Conservation (phyloP, 805 yeast genomes). For the Metschnikowia similis region DNA sequence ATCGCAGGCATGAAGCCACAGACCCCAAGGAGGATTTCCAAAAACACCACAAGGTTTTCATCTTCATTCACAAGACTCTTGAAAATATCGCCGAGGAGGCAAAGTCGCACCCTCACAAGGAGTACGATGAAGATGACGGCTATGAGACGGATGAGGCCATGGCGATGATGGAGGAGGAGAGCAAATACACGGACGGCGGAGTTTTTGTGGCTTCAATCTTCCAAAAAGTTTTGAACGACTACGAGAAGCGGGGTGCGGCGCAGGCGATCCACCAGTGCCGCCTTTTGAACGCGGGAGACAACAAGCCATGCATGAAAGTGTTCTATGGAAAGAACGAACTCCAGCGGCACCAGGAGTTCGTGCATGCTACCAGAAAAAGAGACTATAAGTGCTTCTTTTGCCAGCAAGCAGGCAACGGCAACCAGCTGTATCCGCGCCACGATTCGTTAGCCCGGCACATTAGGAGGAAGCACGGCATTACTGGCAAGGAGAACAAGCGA, state of each 20-base stretch:
- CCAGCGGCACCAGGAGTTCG: conserved; percentile 43
- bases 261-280: conserved; percentile 35
- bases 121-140: conserved; percentile 10
- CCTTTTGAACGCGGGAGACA: conserved; percentile 30
- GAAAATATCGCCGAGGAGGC: conserved; percentile 6
- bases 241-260: conserved; percentile 8
- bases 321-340: conserved; percentile 43
- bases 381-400: conserved; percentile 41
- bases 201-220: conserved; percentile 10
- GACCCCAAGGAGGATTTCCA: conserved; percentile 5
- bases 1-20: not conserved
- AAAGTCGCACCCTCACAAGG: not conserved
- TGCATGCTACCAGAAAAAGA: conserved; percentile 41
- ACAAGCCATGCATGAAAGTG: conserved; percentile 33
- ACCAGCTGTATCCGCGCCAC: conserved; percentile 42
- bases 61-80: conserved; percentile 7
- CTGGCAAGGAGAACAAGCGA: conserved; percentile 41
- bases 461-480: conserved; percentile 40
- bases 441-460: conserved; percentile 43
- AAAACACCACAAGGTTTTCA: conserved; percentile 6
- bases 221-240: conserved; percentile 11
- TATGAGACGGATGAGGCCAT: conserved; percentile 10
- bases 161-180: conserved; percentile 5
- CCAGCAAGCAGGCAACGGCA: conserved; percentile 24
- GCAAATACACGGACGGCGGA: not conserved